A percentile compares a stretch with the other conserved stretches of the same genome.
phyloP scores from a whole-genome alignment of 805 yeast species.

The Yamadazyma tumulicola region DNA sequence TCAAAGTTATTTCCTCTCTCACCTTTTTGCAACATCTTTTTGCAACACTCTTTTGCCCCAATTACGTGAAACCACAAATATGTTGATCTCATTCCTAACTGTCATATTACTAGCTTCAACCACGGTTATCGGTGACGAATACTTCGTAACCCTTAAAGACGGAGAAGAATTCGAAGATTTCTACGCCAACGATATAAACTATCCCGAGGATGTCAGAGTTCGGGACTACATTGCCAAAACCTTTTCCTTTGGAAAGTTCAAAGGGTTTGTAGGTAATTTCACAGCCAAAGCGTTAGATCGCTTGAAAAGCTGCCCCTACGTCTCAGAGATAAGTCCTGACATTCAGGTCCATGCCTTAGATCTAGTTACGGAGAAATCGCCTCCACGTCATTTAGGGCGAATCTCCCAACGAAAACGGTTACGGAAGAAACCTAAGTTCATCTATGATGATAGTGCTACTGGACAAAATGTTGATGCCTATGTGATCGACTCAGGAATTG shows the following conservation, averaged over 20 bases:
- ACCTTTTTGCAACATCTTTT: too few species aligned
- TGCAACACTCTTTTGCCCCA: too few species aligned
- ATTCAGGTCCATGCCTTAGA: slow-evolving; percentile 55
- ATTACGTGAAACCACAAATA: too few species aligned
- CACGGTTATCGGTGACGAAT: slow-evolving; percentile 15
- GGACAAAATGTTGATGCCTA: slow-evolving; percentile 72
- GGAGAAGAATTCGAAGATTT: slow-evolving; percentile 48
- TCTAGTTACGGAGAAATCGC: slow-evolving; percentile 34
- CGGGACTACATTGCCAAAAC: slow-evolving; percentile 47
- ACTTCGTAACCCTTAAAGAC: slow-evolving; percentile 51
- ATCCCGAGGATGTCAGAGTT: slow-evolving; percentile 37
- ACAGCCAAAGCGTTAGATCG: slow-evolving; percentile 44
- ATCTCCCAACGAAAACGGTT: slow-evolving; percentile 47
- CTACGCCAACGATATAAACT: slow-evolving; percentile 41
- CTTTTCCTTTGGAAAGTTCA: slow-evolving; percentile 66
- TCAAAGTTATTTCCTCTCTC: too few species aligned
- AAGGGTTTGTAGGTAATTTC: slow-evolving; percentile 66
- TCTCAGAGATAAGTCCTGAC: slow-evolving; percentile 70
- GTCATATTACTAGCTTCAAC: too few species aligned
- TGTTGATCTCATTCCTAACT: too few species aligned
- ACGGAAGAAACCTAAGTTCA: slow-evolving; percentile 34
- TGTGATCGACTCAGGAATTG: slow-evolving; percentile 81
- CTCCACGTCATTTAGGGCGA: slow-evolving; percentile 68
- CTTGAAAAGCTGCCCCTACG: slow-evolving; percentile 55
- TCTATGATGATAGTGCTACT: slow-evolving; percentile 40